Evolutionary conservation across 2,329 filamentous ascomycete species (phyloP), one percentile per base, ranked within the genome.

Genomic region (Diaporthe amygdali): DNA sequence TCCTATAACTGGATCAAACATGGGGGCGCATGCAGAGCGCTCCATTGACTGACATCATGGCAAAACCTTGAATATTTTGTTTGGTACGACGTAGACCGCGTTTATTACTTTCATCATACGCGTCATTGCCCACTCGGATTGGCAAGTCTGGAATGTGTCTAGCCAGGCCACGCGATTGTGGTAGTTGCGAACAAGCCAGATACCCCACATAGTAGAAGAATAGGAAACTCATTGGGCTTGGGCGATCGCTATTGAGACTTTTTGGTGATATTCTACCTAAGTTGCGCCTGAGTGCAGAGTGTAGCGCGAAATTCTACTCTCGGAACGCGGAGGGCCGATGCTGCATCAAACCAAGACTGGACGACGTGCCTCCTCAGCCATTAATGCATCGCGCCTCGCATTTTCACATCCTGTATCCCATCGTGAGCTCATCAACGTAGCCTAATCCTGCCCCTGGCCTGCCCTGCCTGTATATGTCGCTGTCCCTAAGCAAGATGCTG

Each of bases 401-500:
- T 69, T 47, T 70, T 73, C 59, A 52, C 69, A 66, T 68, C 64
- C 69, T 67, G 52, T 71, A 73, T 71, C 55, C 66, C 69, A 68
- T 68, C 69, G 51, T 71, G 59, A 71, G 37, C 59, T 73, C 71
- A 54, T 71, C 71, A 71, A 68, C 71, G 64, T 71, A 68, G 70
- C 56, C 56, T 71, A 51, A 64, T 64, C 59, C 59, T 64, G 30
- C 66, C 66, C 66, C 52, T 67, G 70, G 63, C 64, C 49, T 66
- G 39, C 49, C 71, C 64, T 59, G 56, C 66, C 66, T 71, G 56
- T 71, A 73, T 71, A 70, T 71, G 64, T 73, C 71, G 69, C 69
- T 71, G 49, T 70, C 71, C 71, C 69, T 71, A 71, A 73, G 71
- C 71, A 73, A 73, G 71, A 73, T 73, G 69, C 71, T 66, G 64